Evolutionary conservation across 1,284 basidiomycete genomes (phyloP), one percentile per base, ranked within the genome.

Genomic region (Taiwanofungus camphoratus): DNA sequence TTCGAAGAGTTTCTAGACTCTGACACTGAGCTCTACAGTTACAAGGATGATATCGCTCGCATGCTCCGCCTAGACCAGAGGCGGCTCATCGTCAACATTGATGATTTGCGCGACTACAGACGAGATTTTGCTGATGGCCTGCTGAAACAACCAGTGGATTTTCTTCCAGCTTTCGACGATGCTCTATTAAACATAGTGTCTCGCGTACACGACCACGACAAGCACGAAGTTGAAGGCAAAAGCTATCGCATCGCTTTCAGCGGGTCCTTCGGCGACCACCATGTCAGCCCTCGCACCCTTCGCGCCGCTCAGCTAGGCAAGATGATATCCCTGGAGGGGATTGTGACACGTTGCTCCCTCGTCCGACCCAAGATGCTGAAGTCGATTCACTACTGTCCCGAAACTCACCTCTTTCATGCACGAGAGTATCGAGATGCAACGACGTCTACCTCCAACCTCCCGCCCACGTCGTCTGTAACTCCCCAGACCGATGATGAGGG

Each of bases 241-340:
- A 79, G 73, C 50, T 92, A 82, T 65, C 87, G 88, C 55, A 76
- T 97, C 46, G 96, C 95, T n/a, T 81, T 99, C 62, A 86, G 89
- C 52, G 96, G 96, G 43, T 95, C 91, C n/a, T 99, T 99, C 64
- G 96, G 96, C 36, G 94, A 98, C 66, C 92, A 99, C 63, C 93
- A 98, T 65, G 90, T 95, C 66, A 98, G 89, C 65, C 96, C 96
- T 32, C 77, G 96, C 7, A 95, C 92, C 8, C 77, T 99, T 29
- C 79, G 86, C 48, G 87, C 92, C 36, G 74, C 81, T 46, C 87
- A 97, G 64, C 79, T 99, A 22, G 92, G 93, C 42, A 93, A 87
- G 66, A 92, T 99, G 91, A 90, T 99, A 58, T 94, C 88, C 30
- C 67, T 99, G 21, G 96, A 99, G 68, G 96, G 96, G 24, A 99